These are phyloP conservation scores for Selaginella moellendorffii DNA, from an alignment of 75 land plant genomes.

Conservation along the genomic window DNA sequence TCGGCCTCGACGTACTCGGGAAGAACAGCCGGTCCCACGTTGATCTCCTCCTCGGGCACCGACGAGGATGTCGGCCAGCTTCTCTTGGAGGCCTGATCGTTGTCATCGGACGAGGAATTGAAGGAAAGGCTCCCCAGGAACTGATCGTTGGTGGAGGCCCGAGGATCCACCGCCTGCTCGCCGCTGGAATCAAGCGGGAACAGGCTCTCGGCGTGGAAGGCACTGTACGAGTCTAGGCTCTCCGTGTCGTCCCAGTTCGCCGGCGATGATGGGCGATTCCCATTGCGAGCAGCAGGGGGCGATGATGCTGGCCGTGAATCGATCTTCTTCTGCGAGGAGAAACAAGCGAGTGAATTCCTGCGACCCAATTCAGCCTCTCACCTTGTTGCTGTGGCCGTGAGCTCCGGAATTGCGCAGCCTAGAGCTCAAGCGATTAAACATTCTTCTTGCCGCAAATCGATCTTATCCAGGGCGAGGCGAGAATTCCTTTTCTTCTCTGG, in stretches of 20 bases:
- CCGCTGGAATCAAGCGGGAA: conserved; percentile 11
- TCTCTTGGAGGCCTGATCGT: neutral
- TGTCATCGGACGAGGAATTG: neutral
- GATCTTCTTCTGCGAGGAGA: too few species aligned
- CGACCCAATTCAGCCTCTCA: too few species aligned
- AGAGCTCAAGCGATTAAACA: too few species aligned
- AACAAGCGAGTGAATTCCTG: too few species aligned
- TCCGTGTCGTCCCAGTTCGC: neutral
- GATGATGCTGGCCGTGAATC: too few species aligned
- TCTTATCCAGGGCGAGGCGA: too few species aligned
- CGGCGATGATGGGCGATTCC: too few species aligned
- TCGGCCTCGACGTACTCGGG: conserved; percentile 25
- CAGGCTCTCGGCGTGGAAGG: conserved; percentile 12
- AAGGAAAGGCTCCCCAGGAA: neutral
- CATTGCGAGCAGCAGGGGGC: too few species aligned
- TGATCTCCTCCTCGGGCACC: conserved; percentile 10
- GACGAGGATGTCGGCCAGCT: conserved; percentile 18
- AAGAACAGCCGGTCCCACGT: conserved; percentile 14
- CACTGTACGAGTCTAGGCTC: conserved; percentile 2
- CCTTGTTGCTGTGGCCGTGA: too few species aligned
- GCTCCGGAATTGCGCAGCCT: too few species aligned
- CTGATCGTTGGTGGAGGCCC: neutral
- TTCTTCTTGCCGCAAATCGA: too few species aligned
- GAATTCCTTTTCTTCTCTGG: too few species aligned
- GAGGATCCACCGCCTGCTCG: neutral